These are phyloP conservation scores for Serendipita sp. DNA, from an alignment of 768 basidiomycete species.

Conservation along the genomic window DNA sequence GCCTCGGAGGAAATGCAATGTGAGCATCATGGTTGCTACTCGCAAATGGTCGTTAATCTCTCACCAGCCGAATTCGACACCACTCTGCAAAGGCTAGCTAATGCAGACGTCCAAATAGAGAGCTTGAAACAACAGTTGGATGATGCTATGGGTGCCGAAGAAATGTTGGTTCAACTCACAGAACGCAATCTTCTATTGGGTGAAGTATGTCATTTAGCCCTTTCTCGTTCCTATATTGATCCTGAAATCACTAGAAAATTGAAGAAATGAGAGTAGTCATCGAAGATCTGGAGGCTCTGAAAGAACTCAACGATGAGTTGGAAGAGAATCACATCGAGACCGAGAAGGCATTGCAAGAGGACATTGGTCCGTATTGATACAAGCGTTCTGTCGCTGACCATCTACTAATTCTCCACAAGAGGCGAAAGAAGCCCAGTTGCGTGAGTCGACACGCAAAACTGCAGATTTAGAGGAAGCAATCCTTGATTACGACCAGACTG, in stretches of 20 bases:
- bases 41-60: background rate
- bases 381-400: background rate
- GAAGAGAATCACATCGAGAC: constrained; percentile 94
- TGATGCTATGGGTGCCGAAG: constrained; percentile 87
- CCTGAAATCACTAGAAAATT: constrained; percentile 48
- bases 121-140: constrained; percentile 89
- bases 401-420: constrained; percentile 24
- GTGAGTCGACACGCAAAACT: constrained; percentile 48
- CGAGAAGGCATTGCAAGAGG: constrained; percentile 78
- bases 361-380: constrained; percentile 46
- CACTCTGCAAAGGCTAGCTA: constrained; percentile 60
- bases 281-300: constrained; percentile 88
- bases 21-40: constrained; percentile 16
- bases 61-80: constrained; percentile 60
- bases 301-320: constrained; percentile 91
- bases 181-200: constrained; percentile 84
- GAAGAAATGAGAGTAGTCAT: constrained; percentile 95
- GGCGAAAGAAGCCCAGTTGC: constrained; percentile 49
- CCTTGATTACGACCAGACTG: constrained; percentile 74
- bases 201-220: constrained; percentile 37
- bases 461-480: constrained; percentile 61
- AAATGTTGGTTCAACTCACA: constrained; percentile 88
- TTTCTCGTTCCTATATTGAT: background rate
- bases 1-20: constrained; percentile 68
- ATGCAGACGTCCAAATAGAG: constrained; percentile 83